Evolutionary conservation across 2,329 filamentous ascomycete species (phyloP), one percentile per base, ranked within the genome.

Genomic region (Emergomyces africanus): DNA sequence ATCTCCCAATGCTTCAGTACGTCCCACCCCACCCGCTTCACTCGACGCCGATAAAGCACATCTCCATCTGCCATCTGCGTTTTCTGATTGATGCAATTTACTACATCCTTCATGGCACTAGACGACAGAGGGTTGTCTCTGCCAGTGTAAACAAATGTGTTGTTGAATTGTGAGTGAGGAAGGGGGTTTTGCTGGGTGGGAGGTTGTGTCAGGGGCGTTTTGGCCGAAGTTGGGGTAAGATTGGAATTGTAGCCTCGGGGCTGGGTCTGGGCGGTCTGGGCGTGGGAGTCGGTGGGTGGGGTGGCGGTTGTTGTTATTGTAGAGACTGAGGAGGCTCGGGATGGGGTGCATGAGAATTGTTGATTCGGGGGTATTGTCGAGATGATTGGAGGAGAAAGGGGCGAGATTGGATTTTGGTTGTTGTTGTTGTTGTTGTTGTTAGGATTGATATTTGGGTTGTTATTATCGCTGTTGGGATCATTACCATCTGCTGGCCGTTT

Each of bases 1-100:
- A 77, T 72, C 59, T 76, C 75, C 70, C 74, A 75, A 48, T 74
- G 61, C 57, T 72, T 69, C 15, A 77, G 63, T 5, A 73, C 70
- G 5, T 76, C 72, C 71, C 73, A 75, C 5, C 68, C 68, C 8
- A 74, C 71, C 25, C 71, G 69, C 8, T 67, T 68, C 28, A 75
- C 64, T 12, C 64, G 65, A 20, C 75, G 68, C 58, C 67, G 67
- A 64, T 69, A 71, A 10, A 69, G 58, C 12, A 61, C 49, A 46
- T 62, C 62, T 18, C 68, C 64, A 8, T 66, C 66, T 10, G 65
- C 66, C 12, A 57, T 25, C 15, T 50, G 41, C 14, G 44, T 46
- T 6, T 54, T 57, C 5, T 30, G 15, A n/a, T 28, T 51, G 2
- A 61, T 59, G 42, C 59, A 58, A 4, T 57, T 53, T 10, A 59